Evolutionary conservation across 805 yeast species (phyloP), one percentile per base, ranked within the genome.

Genomic region (Starmera caribaea): DNA sequence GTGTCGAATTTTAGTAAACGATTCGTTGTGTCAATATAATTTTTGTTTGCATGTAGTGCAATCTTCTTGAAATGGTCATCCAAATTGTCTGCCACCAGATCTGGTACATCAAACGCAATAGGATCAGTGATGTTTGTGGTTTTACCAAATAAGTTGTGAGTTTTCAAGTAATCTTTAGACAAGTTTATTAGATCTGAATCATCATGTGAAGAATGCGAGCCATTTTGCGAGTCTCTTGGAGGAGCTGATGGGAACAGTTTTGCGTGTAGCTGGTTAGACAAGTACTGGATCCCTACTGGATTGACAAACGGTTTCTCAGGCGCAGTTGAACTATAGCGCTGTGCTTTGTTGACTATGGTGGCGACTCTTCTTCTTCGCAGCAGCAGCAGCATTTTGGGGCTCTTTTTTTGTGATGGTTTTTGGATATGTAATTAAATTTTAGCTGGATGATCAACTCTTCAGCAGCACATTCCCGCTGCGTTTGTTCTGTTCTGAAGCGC

Each of bases 61-160:
- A 87, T 54, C 44, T 73, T 69, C 48, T 76, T 71, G 55, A 92
- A 92, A 64, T 92, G 99, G 52, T 86, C 95, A 54, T 84, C 94
- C 8, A 92, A 59, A 8, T 78, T 63, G 1, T 56, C 42, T 0
- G 97, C 98, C 38, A 79, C 76, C n/a, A 90, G 55, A 17, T 62
- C 58, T 0, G 99, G 98, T 12, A 89, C 55, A 13, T 69, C 52
- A 31, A 81, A 67, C 14, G 59, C 51, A 2, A 86, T 74, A 0
- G 95, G 89, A 2, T 69, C 71, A 2, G 68, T 58, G 2, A 76
- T 59, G 2, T 73, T 70, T 2, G 96, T 84, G 45, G 74, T 73
- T 52, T 85, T 87, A 2, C 92, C 92, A 28, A 82, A 60, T n/a
- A 89, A 65, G 1, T 76, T 77, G 51, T 86, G 82, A 15, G 68